Conservation (phyloP, 768 basidiomycete species). For the Lactifluus echinatus region DNA sequence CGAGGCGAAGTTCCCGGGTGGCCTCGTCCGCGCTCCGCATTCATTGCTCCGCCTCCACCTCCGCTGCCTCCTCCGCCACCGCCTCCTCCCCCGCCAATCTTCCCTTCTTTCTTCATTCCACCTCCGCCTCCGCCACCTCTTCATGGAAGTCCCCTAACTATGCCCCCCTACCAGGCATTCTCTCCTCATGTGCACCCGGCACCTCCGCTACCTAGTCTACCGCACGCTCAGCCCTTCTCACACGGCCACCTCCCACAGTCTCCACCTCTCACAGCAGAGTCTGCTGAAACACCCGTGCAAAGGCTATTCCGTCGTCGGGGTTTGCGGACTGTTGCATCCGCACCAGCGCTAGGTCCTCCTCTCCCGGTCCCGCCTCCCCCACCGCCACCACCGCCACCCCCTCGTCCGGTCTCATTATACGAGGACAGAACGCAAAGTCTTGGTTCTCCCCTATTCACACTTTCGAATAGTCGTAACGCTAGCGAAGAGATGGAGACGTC, state of each 20-base stretch:
- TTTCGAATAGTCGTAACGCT: background rate
- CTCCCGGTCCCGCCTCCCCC: constrained; percentile 21
- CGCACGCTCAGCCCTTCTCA: background rate
- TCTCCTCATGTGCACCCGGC: constrained; percentile 9
- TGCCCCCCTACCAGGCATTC: constrained; percentile 1
- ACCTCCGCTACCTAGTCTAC: constrained; percentile 19
- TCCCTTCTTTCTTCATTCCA: constrained; percentile 10
- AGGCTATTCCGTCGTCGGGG: constrained; percentile 9
- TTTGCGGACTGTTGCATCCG: constrained; percentile 15
- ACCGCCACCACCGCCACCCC: constrained; percentile 22
- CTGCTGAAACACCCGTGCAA: constrained; percentile 5
- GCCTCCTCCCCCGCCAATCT: constrained; percentile 12
- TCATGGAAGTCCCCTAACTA: background rate
- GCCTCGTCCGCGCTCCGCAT: constrained; percentile 13
- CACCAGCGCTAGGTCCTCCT: constrained; percentile 7
- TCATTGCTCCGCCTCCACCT: constrained; percentile 4
- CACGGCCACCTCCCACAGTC: background rate
- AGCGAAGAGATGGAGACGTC: constrained; percentile 6
- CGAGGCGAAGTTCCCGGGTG: constrained; percentile 1
- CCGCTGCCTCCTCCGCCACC: background rate
- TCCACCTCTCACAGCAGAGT: background rate
- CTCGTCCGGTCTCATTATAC: constrained; percentile 11
- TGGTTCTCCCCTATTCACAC: background rate
- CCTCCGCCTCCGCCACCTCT: constrained; percentile 5
- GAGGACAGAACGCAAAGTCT: background rate